Conservation (phyloP, 257 asterid species). For the Coffea eugenioides region DNA sequence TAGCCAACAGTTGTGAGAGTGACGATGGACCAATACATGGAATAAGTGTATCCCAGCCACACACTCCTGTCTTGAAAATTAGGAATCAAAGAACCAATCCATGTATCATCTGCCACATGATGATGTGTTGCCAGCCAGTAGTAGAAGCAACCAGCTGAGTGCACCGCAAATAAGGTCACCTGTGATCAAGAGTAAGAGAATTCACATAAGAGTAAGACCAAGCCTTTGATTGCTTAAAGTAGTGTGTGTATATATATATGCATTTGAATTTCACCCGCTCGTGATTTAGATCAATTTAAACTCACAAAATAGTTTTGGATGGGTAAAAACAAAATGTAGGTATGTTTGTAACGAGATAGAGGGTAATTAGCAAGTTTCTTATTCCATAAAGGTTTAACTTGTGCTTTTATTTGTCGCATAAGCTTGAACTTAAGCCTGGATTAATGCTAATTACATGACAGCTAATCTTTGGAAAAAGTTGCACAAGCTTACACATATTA, state of each 20-base stretch:
- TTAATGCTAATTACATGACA: not conserved
- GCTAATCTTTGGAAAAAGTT: not conserved
- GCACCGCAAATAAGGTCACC: constrained; percentile 85
- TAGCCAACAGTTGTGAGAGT: constrained; percentile 92
- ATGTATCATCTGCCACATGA: constrained; percentile 40
- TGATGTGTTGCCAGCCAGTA: constrained; percentile 78
- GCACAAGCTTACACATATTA: constrained; percentile 49
- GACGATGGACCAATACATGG: constrained; percentile 89
- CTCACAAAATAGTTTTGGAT: too few species aligned
- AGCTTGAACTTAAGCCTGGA: too few species aligned
- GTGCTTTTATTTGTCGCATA: not conserved
- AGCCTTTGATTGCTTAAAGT: too few species aligned
- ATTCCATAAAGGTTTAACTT: not conserved
- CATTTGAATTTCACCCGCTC: too few species aligned
- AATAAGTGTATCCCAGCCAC: constrained; percentile 73
- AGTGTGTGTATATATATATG: too few species aligned
- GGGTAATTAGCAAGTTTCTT: not conserved
- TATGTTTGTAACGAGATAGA: not conserved
- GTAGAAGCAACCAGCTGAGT: constrained; percentile 85
- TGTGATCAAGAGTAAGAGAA: constrained; percentile 20
- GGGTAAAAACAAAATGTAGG: too few species aligned
- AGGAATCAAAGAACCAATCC: constrained; percentile 72
- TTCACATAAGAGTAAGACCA: too few species aligned
- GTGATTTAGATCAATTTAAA: too few species aligned
- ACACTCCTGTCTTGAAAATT: constrained; percentile 54